These are phyloP conservation scores for Neofusicoccum laricinum DNA, from an alignment of 2,329 filamentous ascomycete species.

Conservation along the genomic window DNA sequence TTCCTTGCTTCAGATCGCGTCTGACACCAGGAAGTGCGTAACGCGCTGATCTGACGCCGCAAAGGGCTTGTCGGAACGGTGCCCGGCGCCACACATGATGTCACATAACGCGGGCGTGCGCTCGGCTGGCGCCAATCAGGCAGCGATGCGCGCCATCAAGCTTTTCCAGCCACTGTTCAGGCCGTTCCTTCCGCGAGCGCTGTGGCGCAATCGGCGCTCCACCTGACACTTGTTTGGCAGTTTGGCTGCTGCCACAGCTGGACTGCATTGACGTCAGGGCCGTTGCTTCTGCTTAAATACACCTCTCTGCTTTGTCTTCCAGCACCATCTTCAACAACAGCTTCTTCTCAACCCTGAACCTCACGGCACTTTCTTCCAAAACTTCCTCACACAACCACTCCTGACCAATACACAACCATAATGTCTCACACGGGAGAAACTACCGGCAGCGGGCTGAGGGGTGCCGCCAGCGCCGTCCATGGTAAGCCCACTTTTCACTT, in stretches of 20 bases:
- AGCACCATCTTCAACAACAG: slow-evolving; percentile 16
- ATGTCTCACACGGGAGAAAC: slow-evolving; percentile 24
- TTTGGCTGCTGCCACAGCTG: neutral
- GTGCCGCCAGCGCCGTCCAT: slow-evolving; percentile 34
- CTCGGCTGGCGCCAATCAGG: neutral
- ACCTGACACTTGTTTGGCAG: neutral
- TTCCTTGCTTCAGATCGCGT: slow-evolving; percentile 3
- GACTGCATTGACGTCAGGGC: slow-evolving; percentile 8
- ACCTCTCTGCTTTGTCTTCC: neutral
- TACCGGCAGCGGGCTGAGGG: slow-evolving; percentile 31
- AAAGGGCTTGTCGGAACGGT: neutral
- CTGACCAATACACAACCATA: slow-evolving; percentile 22
- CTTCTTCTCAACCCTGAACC: neutral
- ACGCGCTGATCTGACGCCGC: neutral
- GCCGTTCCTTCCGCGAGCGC: neutral
- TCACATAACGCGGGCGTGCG: neutral
- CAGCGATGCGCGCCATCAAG: neutral
- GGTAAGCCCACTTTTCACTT: slow-evolving; percentile 22
- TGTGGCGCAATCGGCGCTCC: neutral
- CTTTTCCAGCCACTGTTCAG: slow-evolving; percentile 12
- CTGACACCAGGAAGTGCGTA: neutral
- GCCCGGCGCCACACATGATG: slow-evolving; percentile 8
- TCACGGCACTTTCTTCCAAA: neutral
- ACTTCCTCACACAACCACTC: neutral
- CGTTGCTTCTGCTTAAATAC: neutral